Conservation (phyloP, 108 stramenopile species). For the Skeletonema potamos region DNA sequence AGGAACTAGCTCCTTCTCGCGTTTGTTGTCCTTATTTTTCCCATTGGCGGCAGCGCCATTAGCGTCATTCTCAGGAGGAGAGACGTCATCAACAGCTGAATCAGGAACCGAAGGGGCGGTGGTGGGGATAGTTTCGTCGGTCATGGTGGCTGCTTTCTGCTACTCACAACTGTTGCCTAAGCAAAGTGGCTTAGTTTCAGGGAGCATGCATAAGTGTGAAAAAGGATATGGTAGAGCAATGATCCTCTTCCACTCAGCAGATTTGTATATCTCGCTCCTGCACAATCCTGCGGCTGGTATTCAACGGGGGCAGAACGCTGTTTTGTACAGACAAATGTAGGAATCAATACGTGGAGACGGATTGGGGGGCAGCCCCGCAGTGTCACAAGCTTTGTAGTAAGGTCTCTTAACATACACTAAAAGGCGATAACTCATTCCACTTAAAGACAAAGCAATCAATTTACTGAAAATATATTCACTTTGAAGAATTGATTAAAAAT, state of each 20-base stretch:
- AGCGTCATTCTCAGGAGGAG: conserved; percentile 23
- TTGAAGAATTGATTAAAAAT: too few relatives aligned
- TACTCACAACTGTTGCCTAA: neutral
- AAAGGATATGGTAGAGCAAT: neutral
- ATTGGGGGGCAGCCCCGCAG: too few relatives aligned
- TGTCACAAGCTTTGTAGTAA: too few relatives aligned
- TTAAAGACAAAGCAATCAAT: too few relatives aligned
- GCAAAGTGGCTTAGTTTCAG: neutral
- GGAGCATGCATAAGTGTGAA: neutral
- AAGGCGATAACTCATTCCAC: too few relatives aligned
- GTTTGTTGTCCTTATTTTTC: conserved; percentile 34
- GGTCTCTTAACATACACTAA: too few relatives aligned
- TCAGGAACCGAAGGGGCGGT: neutral
- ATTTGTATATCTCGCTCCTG: too few relatives aligned
- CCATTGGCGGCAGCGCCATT: conserved; percentile 21
- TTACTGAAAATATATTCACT: too few relatives aligned
- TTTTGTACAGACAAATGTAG: neutral
- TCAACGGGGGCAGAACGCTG: neutral
- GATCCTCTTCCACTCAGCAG: neutral
- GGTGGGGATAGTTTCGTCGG: neutral
- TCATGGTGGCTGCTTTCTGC: neutral
- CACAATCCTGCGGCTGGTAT: neutral
- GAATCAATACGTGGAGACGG: neutral
- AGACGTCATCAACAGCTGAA: conserved; percentile 7
- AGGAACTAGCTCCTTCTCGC: conserved; percentile 44